Evolutionary conservation across 2,329 filamentous ascomycete species (phyloP), one percentile per base, ranked within the genome.

Genomic region (Aschersonia sp.): DNA sequence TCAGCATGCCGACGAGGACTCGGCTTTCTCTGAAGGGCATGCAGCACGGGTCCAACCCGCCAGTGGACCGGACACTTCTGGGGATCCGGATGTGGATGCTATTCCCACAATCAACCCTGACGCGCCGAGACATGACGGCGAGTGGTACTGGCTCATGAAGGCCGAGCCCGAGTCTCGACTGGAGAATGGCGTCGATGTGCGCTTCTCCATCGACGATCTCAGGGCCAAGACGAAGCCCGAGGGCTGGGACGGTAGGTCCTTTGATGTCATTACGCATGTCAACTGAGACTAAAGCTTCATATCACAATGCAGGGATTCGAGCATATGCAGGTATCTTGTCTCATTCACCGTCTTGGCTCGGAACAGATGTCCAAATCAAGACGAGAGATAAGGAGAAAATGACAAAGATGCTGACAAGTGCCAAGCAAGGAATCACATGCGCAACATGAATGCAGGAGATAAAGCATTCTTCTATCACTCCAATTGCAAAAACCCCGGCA

Each of bases 401-500:
- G 9, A n/a, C 4, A 28, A 43, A 3, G 20, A 20, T 20, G 20
- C 20, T 20, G 20, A 20, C 20, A 20, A 20, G 20, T 20, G 20
- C 20, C 20, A 3, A 64, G 91, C 91, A 5, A 80, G 87, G 30
- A 97, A 96, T 59, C 88, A 96, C 61, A 82, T 98, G 67, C 79
- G 86, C 31, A 78, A 80, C 6, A 98, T 98, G 92, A 89, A 86
- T 57, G 80, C 82, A 48, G 89, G 89, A 46, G 92, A 98, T 60
- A 73, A 89, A 32, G 89, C 89, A 30, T 97, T 98, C 68, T 97
- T 98, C 69, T 97, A 97, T 61, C 91, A 96, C 65, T 94, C 86
- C 44, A 94, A 92, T 58, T 92, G 86, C 66, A 94, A 94, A 61
- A 77, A 83, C 30, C 89, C 89, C 0, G 91, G 86, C 2, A 88